These are phyloP conservation scores for Styphnolobium japonicum DNA, from an alignment of 306 rosid genomes.

Conservation along the genomic window DNA sequence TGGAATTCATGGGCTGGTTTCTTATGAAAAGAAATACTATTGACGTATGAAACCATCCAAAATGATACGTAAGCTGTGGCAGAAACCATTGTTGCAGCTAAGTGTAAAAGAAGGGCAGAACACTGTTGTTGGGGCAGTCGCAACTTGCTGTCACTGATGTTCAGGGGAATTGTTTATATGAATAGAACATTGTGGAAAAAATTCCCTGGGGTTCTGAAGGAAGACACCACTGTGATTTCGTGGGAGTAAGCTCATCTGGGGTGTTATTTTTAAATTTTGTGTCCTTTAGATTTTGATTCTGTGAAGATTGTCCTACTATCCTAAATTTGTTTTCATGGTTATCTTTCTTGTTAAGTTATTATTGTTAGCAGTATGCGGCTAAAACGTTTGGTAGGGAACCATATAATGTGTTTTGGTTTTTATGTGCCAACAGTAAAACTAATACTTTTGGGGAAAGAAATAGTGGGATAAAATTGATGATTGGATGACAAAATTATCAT, in stretches of 20 bases:
- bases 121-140: background rate
- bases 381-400: background rate
- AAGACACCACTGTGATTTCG: background rate
- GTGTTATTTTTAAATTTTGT: background rate
- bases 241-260: background rate
- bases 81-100: background rate
- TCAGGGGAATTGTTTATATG: constrained; percentile 9
- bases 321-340: background rate
- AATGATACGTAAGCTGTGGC: background rate
- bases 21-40: constrained; percentile 80
- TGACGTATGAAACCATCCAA: constrained; percentile 39
- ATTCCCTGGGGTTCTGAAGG: background rate
- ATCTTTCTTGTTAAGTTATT: background rate
- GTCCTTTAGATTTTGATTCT: background rate
- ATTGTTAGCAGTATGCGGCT: background rate
- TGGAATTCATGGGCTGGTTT: constrained; percentile 82
- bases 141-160: background rate
- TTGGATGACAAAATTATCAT: background rate
- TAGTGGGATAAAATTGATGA: background rate
- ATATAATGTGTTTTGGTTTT: background rate
- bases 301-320: background rate
- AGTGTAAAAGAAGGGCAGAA: background rate
- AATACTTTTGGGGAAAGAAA: no score
- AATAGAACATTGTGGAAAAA: background rate
- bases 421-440: background rate